Base-by-base conservation (phyloP, 345 rosid species). In the Eutrema heterophyllum region DNA sequence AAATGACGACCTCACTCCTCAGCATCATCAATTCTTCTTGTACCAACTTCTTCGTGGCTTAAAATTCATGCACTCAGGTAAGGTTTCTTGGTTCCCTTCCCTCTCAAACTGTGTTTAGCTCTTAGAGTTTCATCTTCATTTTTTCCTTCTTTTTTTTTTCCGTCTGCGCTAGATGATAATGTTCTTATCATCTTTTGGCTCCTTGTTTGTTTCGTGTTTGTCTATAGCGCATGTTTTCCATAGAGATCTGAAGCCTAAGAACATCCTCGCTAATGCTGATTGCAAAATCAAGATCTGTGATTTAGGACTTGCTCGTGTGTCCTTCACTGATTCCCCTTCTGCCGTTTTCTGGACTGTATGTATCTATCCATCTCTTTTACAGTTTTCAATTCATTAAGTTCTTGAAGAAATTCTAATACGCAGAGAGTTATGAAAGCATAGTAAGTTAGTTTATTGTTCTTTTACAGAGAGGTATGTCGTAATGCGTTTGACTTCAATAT, bases 261-360 rank as follows among this genome's bases (percentile, higher is more conserved):
- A 95, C 79, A 95, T 92, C 68, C 94, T 95, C 10, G 99, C 98
- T 45, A 95, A 95, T 80, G 93, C 93, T 24, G 99, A 95, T 79
- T 95, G 99, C 88, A 90, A 95, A 61, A 81, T 95, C 82, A 95
- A 95, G 87, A 88, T 95, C 59, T 95, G 99, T 82, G 98, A 92
- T 78, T 87, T 95, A 76, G 99, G 99, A 81, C 94, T 95, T 43
- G 97, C 99, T 80, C 97, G 98, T 53, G 92, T 88, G 73, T 92
- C 97, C 51, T 88, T 95, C 84, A 87, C 83, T 55, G 93, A 92
- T 73, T 83, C 91, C 53, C 92, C 99, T 81, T 92, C 98, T 75
- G 96, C 98, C 27, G 90, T 95, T 71, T 92, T 95, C 82, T 95
- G 99, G 99, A 95, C 98, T 73, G 99, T 95, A 87, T 76, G 99